These are phyloP conservation scores for Colletotrichum sp. DNA, from an alignment of 2,329 filamentous ascomycete genomes.

Conservation along the genomic window DNA sequence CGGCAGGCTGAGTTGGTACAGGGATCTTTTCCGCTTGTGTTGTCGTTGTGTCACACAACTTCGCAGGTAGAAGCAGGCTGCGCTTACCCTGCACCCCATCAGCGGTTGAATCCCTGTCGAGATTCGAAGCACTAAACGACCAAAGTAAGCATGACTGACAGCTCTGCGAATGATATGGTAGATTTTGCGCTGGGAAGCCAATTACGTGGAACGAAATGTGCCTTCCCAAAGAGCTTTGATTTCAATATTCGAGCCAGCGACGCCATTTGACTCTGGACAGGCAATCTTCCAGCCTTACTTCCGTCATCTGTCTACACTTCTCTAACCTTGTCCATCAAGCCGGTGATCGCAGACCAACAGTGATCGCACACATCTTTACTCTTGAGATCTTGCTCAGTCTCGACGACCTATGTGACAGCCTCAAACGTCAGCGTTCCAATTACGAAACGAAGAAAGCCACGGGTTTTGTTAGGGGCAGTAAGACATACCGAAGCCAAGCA, in stretches of 20 bases:
- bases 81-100: background rate
- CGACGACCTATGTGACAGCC: background rate
- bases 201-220: too few species aligned
- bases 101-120: background rate
- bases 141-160: background rate
- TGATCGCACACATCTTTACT: background rate
- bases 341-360: background rate
- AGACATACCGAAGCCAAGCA: background rate
- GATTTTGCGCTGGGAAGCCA: too few species aligned
- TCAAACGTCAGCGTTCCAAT: background rate
- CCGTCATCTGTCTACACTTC: too few species aligned
- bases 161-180: background rate
- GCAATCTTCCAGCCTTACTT: too few species aligned
- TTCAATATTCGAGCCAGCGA: too few species aligned
- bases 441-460: rapidly evolving
- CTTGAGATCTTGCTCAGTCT: background rate
- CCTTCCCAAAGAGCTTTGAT: too few species aligned
- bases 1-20: background rate
- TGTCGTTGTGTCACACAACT: background rate
- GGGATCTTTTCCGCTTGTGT: rapidly evolving
- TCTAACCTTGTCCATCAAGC: too few species aligned
- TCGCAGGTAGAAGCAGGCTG: background rate
- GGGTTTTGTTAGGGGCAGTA: too few species aligned
- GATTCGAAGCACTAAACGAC: rapidly evolving
- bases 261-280: too few species aligned